Conservation (phyloP, 2,329 filamentous ascomycete genomes). For the Fusarium scirpi region DNA sequence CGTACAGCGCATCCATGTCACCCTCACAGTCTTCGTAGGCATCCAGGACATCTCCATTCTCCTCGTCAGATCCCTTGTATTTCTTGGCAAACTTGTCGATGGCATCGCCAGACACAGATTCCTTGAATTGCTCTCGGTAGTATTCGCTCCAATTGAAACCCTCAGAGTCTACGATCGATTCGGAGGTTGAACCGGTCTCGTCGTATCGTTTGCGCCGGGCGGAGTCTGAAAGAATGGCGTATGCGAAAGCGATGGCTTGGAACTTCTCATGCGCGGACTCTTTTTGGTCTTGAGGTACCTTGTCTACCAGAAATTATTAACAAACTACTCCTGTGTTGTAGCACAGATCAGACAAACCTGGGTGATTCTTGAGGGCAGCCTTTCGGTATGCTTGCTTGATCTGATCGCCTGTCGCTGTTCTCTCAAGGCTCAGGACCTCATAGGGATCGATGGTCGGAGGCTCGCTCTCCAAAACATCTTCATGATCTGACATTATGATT, state of each 20-base stretch:
- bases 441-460: constrained; percentile 82
- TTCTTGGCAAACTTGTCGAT: constrained; percentile 80
- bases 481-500: constrained; percentile 59
- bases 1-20: constrained; percentile 81
- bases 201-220: constrained; percentile 88
- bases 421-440: constrained; percentile 77
- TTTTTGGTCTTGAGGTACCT: constrained; percentile 76
- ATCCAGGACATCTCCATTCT: constrained; percentile 79
- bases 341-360: constrained; percentile 65
- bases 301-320: constrained; percentile 68
- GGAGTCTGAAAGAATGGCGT: constrained; percentile 89
- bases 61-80: constrained; percentile 90
- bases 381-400: constrained; percentile 94
- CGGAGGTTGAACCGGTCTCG: constrained; percentile 86
- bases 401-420: constrained; percentile 78
- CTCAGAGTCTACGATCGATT: constrained; percentile 80
- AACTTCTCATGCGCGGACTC: constrained; percentile 82
- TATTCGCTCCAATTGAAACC: constrained; percentile 93
- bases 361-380: constrained; percentile 86
- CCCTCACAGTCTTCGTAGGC: constrained; percentile 82
- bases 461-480: constrained; percentile 67
- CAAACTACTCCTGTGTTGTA: background rate
- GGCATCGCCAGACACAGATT: constrained; percentile 77
- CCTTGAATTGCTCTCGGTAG: constrained; percentile 85
- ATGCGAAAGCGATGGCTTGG: constrained; percentile 92